A percentile compares a stretch with the other conserved stretches of the same genome.
These are phyloP conservation scores for Saccharomycopsis oosterbeekiorum DNA, from an alignment of 805 yeast species.

Conservation along the genomic window DNA sequence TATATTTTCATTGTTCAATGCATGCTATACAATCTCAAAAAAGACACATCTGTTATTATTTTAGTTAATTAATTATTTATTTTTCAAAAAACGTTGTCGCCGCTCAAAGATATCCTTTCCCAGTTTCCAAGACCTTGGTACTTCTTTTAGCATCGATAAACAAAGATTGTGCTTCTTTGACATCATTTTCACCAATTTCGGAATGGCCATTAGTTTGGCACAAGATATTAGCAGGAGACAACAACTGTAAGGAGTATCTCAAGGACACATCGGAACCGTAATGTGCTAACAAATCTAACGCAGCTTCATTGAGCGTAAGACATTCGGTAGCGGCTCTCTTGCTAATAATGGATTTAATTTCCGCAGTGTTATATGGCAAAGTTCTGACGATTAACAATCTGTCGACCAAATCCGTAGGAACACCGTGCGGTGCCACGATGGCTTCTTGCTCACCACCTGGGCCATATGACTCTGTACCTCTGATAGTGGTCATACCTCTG, in stretches of 20 bases:
- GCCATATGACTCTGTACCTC: constrained; percentile 49
- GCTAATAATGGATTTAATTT: constrained; percentile 69
- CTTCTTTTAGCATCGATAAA: constrained; percentile 79
- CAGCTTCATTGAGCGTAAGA: constrained; percentile 54
- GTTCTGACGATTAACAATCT: constrained; percentile 88
- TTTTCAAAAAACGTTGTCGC: too few species aligned
- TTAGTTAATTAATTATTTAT: too few species aligned
- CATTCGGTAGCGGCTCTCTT: constrained; percentile 76
- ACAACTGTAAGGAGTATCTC: constrained; percentile 84
- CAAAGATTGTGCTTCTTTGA: constrained; percentile 73
- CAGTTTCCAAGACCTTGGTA: constrained; percentile 8
- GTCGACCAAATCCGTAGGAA: constrained; percentile 91
- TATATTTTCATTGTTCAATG: too few species aligned
- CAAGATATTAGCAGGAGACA: constrained; percentile 83
- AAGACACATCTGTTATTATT: too few species aligned
- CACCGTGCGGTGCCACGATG: constrained; percentile 84
- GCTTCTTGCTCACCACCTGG: constrained; percentile 24
- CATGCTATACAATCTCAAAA: too few species aligned
- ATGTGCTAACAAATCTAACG: constrained; percentile 61
- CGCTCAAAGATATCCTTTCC: constrained; percentile 7
- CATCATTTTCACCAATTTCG: constrained; percentile 58
- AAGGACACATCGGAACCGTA: constrained; percentile 72
- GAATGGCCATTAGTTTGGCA: constrained; percentile 63
- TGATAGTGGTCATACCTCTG: constrained; percentile 83
- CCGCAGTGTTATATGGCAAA: constrained; percentile 75